Evolutionary conservation across 495 filamentous ascomycete genomes (phyloP), one percentile per base, ranked within the genome.

Genomic region (Hypoxylon lienhwacheense): DNA sequence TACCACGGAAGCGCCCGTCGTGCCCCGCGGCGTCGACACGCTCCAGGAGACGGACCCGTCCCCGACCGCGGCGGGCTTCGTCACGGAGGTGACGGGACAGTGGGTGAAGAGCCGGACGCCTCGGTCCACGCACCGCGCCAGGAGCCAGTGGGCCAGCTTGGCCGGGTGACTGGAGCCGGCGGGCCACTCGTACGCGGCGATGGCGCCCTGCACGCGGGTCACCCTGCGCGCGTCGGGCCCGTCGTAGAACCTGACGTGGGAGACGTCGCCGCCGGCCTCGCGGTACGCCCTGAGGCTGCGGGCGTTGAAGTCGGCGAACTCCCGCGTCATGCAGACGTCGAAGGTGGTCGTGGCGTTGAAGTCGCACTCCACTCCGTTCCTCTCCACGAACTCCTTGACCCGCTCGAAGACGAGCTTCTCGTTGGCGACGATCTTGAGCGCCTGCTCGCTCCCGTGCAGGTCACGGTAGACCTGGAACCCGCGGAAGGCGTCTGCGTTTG

Each of bases 261-360:
- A 66, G 7, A 67, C 63, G 26, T 67, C 65, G 15, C 65, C 65
- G 2, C 65, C 65, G 21, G 63, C 59, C 14, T 60, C 57, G 20
- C 44, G 52, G 16, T 63, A 67, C 40, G 34, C 25, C 43, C 44
- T 50, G 19, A 66, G 59, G 26, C 55, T 63, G 15, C 47, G 47
- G 7, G 65, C 65, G 47, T 66, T 61, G 47, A 65, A 66, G 21
- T 56, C 50, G 19, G 62, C 65, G 24, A 67, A 67, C 43, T 67
- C 65, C n/a, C 20, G 43, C 11, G 65, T 63, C 58, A 67, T 36
- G 37, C 65, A 67, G 7, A 66, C 65, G 31, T 67, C 65, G 16
- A 67, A 67, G 1, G 65, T 67, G 0, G 59, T 66, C 24, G 63
- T 61, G 5, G 63, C 54, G 48, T 66, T 64, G 47, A 67, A 64